Conservation (phyloP, 2,329 filamentous ascomycete genomes). For the Sporothrix mexicana region DNA sequence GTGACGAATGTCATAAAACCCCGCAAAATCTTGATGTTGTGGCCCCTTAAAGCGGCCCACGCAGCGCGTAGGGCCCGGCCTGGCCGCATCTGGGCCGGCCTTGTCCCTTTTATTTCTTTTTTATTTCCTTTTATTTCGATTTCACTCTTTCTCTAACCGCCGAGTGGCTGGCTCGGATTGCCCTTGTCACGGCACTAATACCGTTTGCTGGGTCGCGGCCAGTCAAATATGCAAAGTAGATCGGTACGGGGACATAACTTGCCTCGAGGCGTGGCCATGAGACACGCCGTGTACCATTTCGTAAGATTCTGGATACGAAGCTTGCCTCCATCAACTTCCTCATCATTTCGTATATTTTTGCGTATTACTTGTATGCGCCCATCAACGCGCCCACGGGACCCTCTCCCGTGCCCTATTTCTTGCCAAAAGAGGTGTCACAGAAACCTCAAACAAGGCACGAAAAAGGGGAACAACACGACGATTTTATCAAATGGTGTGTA, state of each 20-base stretch:
- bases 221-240: background rate
- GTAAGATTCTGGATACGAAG: background rate
- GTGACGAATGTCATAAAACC: background rate
- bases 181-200: slow-evolving; percentile 13
- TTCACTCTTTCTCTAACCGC: slow-evolving; percentile 2
- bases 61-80: background rate
- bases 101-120: background rate
- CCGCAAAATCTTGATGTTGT: background rate
- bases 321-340: background rate
- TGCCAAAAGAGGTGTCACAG: slow-evolving; percentile 7
- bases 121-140: background rate
- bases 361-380: background rate
- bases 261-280: background rate
- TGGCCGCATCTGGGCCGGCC: slow-evolving; percentile 1
- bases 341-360: background rate
- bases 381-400: background rate
- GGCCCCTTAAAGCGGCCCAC: slow-evolving; percentile 15
- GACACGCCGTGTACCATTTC: background rate
- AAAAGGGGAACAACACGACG: background rate
- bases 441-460: background rate
- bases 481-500: background rate
- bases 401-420: slow-evolving; percentile 2
- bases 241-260: background rate
- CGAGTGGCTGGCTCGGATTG: background rate
- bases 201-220: background rate